Conservation (phyloP, 345 rosid genomes). For the Corymbia maculata region DNA sequence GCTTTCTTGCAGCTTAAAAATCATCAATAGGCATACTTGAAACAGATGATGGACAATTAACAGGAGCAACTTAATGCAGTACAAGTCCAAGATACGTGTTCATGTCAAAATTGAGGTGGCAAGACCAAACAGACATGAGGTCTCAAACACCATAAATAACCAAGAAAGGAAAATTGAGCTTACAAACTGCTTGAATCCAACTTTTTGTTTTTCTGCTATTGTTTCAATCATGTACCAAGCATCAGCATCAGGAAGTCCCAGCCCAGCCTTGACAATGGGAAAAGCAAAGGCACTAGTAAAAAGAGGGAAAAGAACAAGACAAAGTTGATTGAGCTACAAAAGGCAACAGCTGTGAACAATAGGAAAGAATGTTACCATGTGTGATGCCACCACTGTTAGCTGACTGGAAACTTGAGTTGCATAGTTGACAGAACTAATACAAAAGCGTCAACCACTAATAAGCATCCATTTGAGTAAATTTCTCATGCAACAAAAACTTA, state of each 20-base stretch:
- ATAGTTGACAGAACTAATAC: slow-evolving; percentile 69
- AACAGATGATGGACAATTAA: background rate
- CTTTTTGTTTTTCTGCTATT: slow-evolving; percentile 81
- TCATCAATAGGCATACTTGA: background rate
- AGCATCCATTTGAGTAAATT: background rate
- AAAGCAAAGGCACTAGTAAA: background rate
- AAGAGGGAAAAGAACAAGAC: background rate
- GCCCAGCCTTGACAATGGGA: slow-evolving; percentile 57
- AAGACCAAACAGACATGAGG: background rate
- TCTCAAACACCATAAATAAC: background rate
- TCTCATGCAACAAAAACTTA: background rate
- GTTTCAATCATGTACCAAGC: slow-evolving; percentile 93
- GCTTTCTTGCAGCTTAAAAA: background rate
- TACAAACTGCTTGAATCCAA: slow-evolving; percentile 82
- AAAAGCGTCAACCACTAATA: background rate
- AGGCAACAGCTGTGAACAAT: background rate
- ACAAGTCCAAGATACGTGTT: background rate
- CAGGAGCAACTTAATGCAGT: background rate
- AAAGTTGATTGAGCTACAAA: background rate
- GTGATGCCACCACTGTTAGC: slow-evolving; percentile 76
- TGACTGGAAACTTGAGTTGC: slow-evolving; percentile 77
- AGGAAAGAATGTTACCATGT: slow-evolving; percentile 48
- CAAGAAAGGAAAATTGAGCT: slow-evolving; percentile 7
- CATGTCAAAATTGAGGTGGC: background rate
- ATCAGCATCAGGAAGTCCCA: slow-evolving; percentile 90